Conservation (phyloP, 352 stramenopile species). For the Phytopythium mirpurense region DNA sequence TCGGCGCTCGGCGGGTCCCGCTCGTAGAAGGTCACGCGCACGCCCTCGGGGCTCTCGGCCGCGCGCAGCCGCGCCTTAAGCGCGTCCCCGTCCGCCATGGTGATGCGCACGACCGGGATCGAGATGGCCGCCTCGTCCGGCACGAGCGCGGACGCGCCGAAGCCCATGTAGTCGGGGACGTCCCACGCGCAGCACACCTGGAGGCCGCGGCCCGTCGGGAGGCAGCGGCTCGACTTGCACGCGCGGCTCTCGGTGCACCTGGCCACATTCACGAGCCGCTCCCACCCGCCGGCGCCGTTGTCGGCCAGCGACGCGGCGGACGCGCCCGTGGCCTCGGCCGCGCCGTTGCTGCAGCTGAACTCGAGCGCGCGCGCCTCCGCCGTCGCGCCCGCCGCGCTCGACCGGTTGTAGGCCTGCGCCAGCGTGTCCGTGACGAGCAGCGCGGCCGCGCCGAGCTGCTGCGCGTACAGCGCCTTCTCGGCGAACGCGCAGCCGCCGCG, state of each 20-base stretch:
- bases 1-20: slow-evolving; percentile 52
- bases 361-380: slow-evolving; percentile 38
- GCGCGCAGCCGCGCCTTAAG: slow-evolving; percentile 39
- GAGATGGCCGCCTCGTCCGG: slow-evolving; percentile 34
- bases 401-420: slow-evolving; percentile 66
- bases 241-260: slow-evolving; percentile 30
- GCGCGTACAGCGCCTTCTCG: slow-evolving; percentile 67
- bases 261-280: slow-evolving; percentile 29
- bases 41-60: slow-evolving; percentile 16
- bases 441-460: slow-evolving; percentile 55
- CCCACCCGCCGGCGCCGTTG: slow-evolving; percentile 23
- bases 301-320: slow-evolving; percentile 20
- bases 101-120: slow-evolving; percentile 67
- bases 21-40: slow-evolving; percentile 59
- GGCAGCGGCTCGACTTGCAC: slow-evolving; percentile 58
- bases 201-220: slow-evolving; percentile 42
- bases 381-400: slow-evolving; percentile 18
- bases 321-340: slow-evolving; percentile 20
- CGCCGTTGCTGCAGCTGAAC: slow-evolving; percentile 52
- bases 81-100: slow-evolving; percentile 46
- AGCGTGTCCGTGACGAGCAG: slow-evolving; percentile 76
- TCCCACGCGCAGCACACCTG: slow-evolving; percentile 81
- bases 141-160: slow-evolving; percentile 28
- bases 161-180: slow-evolving; percentile 69
- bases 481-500: slow-evolving; percentile 69